Evolutionary conservation across 2,329 filamentous ascomycete genomes (phyloP), one percentile per base, ranked within the genome.

Genomic region (Neofusicoccum laricinum): DNA sequence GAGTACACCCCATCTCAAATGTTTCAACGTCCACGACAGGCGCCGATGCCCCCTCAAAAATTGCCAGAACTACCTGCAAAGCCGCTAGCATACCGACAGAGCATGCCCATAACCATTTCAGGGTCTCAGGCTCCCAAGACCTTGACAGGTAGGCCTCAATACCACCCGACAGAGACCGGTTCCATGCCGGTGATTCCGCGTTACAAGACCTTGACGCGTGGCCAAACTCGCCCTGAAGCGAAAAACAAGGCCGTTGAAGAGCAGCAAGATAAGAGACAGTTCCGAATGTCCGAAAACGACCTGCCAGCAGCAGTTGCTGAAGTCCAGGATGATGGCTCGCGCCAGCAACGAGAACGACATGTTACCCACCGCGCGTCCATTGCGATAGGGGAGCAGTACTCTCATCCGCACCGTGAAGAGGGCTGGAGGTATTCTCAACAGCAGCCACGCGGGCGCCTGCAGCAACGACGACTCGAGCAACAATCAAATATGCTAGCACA

Each of bases 391-490:
- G 38, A 45, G 19, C 17, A 32, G 21, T 14, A 58, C 14, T 10
- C 12, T 12, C 38, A 45, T 6, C 53, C 43, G 1, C 14, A 10
- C 15, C 15, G 11, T 43, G 21, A 11, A 38, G 36, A 38, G 14
- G 11, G 36, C 36, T 15, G 36, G 36, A 38, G 14, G 1, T 15
- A 38, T 5, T 38, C 36, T 15, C 36, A 38, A 38, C 36, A 38
- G 36, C 14, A 11, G 10, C 36, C 73, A 90, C 36, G 14, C 3
- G 36, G 10, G 36, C 7, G 36, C 14, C 36, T 12, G 36, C 36
- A 7, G 14, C 36, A 38, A 3, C 36, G 10, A 4, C 25, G 25
- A 30, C 7, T 30, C 11, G 36, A 38, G 1, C 36, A 38, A 15
- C 11, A 11, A 38, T 15, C 4, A 38, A 38, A 11, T 15, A 38